Conservation (phyloP, 805 yeast species). For the Huiozyma sinensis region DNA sequence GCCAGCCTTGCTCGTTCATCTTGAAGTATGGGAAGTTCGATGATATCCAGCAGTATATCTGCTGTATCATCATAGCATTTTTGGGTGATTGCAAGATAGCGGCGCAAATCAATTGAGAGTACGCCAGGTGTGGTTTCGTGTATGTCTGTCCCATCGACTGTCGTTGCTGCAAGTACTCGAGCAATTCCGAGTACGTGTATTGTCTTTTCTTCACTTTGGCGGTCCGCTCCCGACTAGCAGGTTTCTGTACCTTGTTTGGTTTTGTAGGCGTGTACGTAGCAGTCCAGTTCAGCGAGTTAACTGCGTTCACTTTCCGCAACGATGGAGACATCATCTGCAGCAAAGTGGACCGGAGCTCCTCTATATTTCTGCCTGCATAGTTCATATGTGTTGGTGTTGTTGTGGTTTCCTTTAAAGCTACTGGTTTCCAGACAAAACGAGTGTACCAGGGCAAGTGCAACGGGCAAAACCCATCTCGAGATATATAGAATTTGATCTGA, state of each 20-base stretch:
- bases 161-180: neutral
- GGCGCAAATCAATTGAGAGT: constrained; percentile 88
- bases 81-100: constrained; percentile 75
- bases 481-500: too few species aligned
- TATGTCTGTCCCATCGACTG: neutral
- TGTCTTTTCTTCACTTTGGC: neutral
- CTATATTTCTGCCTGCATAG: too few species aligned
- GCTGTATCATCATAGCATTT: constrained; percentile 60
- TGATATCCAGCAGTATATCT: constrained; percentile 86
- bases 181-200: neutral
- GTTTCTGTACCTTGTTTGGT: neutral
- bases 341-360: too few species aligned
- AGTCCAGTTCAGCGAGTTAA: neutral
- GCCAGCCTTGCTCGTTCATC: constrained; percentile 72
- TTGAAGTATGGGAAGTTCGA: constrained; percentile 72
- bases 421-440: too few species aligned
- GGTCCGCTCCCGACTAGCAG: neutral
- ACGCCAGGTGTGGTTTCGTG: constrained; percentile 79
- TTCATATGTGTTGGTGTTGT: too few species aligned
- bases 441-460: too few species aligned
- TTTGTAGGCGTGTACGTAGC: neutral
- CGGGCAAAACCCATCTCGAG: too few species aligned
- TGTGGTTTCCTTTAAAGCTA: too few species aligned
- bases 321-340: too few species aligned
- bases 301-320: neutral